Evolutionary conservation across 257 asterid genomes (phyloP).

Genomic region (Nicotiana undulata): DNA sequence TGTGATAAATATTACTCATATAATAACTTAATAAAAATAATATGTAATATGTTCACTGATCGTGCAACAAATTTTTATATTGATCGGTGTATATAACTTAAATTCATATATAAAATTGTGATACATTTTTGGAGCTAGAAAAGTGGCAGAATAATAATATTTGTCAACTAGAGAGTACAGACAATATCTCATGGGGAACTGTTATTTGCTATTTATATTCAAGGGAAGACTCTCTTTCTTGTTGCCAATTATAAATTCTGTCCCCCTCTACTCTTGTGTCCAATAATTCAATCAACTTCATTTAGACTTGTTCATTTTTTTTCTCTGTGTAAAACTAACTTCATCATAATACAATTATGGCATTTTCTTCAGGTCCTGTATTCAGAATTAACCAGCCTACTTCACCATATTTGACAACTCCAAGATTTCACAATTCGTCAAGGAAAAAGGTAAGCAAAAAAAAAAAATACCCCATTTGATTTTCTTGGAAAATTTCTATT

Average conservation of each 20-base stretch:
- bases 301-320: not conserved
- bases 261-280: slow-evolving; percentile 2
- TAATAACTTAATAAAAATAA: too few relatives aligned
- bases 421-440: slow-evolving; percentile 17
- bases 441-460: slow-evolving; percentile 34
- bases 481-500: not conserved
- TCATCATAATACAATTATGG: slow-evolving; percentile 24
- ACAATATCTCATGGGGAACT: slow-evolving; percentile 17
- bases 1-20: too few relatives aligned
- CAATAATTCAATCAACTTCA: not conserved
- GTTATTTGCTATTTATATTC: slow-evolving; percentile 1
- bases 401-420: slow-evolving; percentile 13
- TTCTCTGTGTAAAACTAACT: not conserved
- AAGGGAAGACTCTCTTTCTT: not conserved
- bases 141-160: not conserved
- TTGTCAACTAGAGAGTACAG: slow-evolving; percentile 8
- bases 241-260: slow-evolving; percentile 26
- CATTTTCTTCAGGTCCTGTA: slow-evolving; percentile 34
- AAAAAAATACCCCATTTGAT: not conserved
- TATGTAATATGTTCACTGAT: too few relatives aligned
- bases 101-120: too few relatives aligned
- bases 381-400: slow-evolving; percentile 27
- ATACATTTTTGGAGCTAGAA: not conserved
- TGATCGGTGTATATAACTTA: too few relatives aligned
- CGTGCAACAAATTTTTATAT: too few relatives aligned